Conservation (phyloP, 2,329 filamentous ascomycete species). For the Sclerotinia minor region DNA sequence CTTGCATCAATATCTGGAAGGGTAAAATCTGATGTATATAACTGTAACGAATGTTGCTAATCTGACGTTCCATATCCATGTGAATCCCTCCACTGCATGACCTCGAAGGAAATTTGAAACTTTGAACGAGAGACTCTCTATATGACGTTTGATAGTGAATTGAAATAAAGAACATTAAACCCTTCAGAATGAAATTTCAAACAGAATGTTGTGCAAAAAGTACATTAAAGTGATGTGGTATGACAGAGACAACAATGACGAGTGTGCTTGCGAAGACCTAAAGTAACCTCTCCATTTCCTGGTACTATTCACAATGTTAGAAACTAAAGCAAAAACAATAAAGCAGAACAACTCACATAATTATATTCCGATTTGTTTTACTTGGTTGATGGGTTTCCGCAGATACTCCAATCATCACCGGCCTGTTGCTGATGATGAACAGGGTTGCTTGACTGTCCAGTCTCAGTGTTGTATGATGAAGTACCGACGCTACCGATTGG, state of each 20-base stretch:
- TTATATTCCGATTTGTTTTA: not conserved
- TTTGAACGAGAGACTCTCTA: not conserved
- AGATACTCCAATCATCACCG: conserved; percentile 12
- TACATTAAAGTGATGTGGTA: not conserved
- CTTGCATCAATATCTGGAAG: not conserved
- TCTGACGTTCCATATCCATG: not conserved
- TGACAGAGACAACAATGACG: not conserved
- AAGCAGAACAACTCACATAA: not conserved
- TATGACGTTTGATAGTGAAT: not conserved
- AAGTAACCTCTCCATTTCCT: not conserved
- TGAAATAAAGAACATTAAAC: not conserved
- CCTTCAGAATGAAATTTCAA: not conserved
- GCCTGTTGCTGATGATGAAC: not conserved
- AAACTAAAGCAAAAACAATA: not conserved
- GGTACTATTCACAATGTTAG: too few relatives aligned
- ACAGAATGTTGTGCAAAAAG: not conserved
- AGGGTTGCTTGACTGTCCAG: not conserved
- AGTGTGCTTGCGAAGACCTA: not conserved
- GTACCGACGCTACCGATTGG: not conserved
- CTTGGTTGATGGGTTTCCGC: not conserved
- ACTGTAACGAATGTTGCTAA: not conserved
- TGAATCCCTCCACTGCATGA: not conserved
- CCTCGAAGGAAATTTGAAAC: not conserved
- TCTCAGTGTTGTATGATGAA: not conserved
- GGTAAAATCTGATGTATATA: not conserved